Percentiles rank a stretch among this genome's conserved stretches.
These are phyloP conservation scores for Bisporella sp. DNA, from an alignment of 2,329 filamentous ascomycete genomes.

Conservation along the genomic window DNA sequence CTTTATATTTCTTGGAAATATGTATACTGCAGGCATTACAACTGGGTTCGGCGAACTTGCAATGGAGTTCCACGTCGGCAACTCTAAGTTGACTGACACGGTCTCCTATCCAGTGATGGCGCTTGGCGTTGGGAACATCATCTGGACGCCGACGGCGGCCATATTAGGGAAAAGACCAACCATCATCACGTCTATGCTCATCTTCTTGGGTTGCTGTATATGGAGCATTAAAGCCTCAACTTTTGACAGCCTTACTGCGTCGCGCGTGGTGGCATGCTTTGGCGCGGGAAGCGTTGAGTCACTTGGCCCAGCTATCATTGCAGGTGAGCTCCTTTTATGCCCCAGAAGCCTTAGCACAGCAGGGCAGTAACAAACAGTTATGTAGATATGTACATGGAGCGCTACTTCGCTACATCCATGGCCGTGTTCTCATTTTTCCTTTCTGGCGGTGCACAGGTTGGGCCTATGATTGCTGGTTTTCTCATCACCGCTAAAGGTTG, in stretches of 20 bases:
- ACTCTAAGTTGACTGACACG: conserved; percentile 9
- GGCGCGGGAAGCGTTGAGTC: conserved; percentile 23
- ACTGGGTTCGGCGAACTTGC: conserved; percentile 15
- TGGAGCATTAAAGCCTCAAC: conserved; percentile 28
- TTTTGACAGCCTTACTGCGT: conserved; percentile 26
- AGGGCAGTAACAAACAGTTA: not conserved
- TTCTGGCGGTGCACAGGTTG: conserved; percentile 28
- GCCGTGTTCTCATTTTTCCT: conserved; percentile 28
- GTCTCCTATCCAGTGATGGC: conserved; percentile 17
- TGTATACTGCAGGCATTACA: conserved; percentile 10
- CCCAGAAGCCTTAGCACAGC: not conserved
- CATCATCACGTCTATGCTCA: conserved; percentile 25
- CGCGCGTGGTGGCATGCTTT: conserved; percentile 28
- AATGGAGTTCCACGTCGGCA: conserved; percentile 10
- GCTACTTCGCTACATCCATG: conserved; percentile 23
- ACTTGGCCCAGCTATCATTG: conserved; percentile 28
- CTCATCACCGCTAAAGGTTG: conserved; percentile 28
- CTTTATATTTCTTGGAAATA: conserved; percentile 15
- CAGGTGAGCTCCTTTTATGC: not conserved
- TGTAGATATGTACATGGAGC: conserved; percentile 12
- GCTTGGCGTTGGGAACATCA: conserved; percentile 13
- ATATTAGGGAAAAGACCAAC: conserved; percentile 31
- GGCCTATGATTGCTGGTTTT: conserved; percentile 29
- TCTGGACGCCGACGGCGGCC: conserved; percentile 14
- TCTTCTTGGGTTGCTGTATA: conserved; percentile 26